Conservation (phyloP, 2,329 filamentous ascomycete species). For the Penicillium concentricum region DNA sequence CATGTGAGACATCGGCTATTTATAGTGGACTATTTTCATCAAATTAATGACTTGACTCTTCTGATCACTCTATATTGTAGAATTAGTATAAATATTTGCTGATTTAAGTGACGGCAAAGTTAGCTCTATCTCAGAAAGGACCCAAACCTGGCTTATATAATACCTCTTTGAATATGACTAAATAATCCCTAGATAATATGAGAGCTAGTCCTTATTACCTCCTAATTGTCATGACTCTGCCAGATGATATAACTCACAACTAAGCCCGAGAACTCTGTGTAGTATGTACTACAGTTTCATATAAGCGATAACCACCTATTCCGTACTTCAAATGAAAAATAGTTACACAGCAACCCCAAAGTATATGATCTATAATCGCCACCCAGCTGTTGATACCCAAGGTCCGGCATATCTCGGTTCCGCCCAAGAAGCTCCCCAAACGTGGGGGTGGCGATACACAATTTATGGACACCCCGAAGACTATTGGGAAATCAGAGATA, state of each 20-base stretch:
- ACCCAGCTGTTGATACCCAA: neutral
- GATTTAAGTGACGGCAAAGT: too few species aligned
- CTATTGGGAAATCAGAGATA: neutral
- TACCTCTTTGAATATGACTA: too few species aligned
- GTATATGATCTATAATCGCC: neutral
- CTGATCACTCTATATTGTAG: too few species aligned
- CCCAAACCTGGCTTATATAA: too few species aligned
- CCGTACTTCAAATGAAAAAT: too few species aligned
- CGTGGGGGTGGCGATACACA: slow-evolving; percentile 5
- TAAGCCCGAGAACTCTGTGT: neutral
- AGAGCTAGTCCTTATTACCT: neutral
- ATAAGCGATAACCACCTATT: too few species aligned
- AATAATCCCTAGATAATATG: neutral
- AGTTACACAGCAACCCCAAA: too few species aligned
- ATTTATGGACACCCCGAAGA: neutral
- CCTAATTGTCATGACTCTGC: too few species aligned
- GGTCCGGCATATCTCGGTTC: neutral
- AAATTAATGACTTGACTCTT: neutral
- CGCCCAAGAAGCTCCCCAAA: neutral
- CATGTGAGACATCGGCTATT: slow-evolving; percentile 27
- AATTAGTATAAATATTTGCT: too few species aligned
- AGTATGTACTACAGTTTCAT: neutral
- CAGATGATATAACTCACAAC: neutral
- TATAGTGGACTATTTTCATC: slow-evolving; percentile 12
- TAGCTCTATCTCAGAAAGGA: too few species aligned